phyloP scores from a whole-genome alignment of 163 green algal genomes.

The Picocystis sp. region DNA sequence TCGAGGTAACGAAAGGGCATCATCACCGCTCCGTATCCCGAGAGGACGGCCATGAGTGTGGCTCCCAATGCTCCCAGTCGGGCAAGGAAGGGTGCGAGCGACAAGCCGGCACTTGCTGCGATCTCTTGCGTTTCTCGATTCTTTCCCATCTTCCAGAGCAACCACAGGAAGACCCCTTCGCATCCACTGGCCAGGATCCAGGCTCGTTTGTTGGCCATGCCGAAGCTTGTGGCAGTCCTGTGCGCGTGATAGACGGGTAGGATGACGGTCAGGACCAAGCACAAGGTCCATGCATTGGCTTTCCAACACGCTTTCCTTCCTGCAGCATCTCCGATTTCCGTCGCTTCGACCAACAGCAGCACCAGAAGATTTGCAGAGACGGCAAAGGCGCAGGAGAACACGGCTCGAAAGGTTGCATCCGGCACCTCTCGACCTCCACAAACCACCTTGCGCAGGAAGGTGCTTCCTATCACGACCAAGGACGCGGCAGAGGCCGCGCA shows the following conservation, averaged over 20 bases:
- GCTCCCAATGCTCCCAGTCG: constrained; percentile 74
- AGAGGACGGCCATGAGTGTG: constrained; percentile 78
- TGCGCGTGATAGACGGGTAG: neutral
- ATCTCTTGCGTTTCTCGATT: neutral
- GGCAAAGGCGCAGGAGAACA: constrained; percentile 65
- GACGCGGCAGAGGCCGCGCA: too few species aligned
- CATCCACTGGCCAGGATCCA: constrained; percentile 1
- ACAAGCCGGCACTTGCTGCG: neutral
- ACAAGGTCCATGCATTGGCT: constrained; percentile 26
- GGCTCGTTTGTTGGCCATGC: too few species aligned
- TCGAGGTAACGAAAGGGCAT: constrained; percentile 81
- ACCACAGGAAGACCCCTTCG: constrained; percentile 2
- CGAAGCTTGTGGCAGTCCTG: too few species aligned
- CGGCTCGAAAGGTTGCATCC: too few species aligned
- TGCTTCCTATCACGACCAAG: too few species aligned
- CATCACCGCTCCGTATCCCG: constrained; percentile 72
- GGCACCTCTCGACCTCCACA: too few species aligned
- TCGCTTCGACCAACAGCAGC: constrained; percentile 64
- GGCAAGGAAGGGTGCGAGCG: constrained; percentile 42
- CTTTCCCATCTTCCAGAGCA: constrained; percentile 32
- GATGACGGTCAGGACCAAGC: constrained; percentile 10
- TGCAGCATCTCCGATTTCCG: constrained; percentile 33
- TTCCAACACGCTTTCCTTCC: constrained; percentile 1
- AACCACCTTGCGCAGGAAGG: too few species aligned
- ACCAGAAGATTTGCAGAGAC: constrained; percentile 61